These are phyloP conservation scores for Monosporozyma aerobia DNA, from an alignment of 805 yeast species.

Conservation along the genomic window DNA sequence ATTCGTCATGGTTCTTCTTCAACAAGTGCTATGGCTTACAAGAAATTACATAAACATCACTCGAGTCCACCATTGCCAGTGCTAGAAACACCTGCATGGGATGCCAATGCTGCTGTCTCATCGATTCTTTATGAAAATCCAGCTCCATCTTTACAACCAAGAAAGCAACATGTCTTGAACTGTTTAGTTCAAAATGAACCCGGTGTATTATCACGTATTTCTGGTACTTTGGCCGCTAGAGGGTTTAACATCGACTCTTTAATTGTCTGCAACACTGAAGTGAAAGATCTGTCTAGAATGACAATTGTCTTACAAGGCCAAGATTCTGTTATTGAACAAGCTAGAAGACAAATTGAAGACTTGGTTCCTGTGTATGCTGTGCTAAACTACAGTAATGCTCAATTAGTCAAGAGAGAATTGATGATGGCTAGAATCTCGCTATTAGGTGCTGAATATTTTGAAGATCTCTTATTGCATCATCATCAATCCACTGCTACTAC, in stretches of 20 bases:
- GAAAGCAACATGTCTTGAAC: conserved; percentile 82
- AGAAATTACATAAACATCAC: conserved; percentile 78
- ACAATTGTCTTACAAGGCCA: conserved; percentile 91
- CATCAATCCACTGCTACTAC: conserved; percentile 19
- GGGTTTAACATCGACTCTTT: conserved; percentile 97
- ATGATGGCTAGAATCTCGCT: conserved; percentile 85
- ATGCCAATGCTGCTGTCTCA: conserved; percentile 93
- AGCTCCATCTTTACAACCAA: conserved; percentile 43
- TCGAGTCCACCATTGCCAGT: conserved; percentile 88
- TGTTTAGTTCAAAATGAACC: conserved; percentile 98
- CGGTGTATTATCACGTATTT: conserved; percentile 87
- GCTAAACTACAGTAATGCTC: conserved; percentile 82
- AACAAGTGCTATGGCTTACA: conserved; percentile 90
- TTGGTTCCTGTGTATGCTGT: conserved; percentile 98
- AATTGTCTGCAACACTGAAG: conserved; percentile 95
- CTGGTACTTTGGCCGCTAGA: conserved; percentile 94
- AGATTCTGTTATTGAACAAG: conserved; percentile 95
- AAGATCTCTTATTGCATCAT: conserved; percentile 85
- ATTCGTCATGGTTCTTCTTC: conserved; percentile 54
- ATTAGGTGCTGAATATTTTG: conserved; percentile 96
- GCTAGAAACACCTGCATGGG: conserved; percentile 87
- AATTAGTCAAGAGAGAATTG: conserved; percentile 85
- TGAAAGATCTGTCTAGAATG: conserved; percentile 91
- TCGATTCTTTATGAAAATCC: conserved; percentile 92
- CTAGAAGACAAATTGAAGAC: conserved; percentile 95